Conservation (phyloP, 805 yeast genomes). For the Isabelozyma rhagii region DNA sequence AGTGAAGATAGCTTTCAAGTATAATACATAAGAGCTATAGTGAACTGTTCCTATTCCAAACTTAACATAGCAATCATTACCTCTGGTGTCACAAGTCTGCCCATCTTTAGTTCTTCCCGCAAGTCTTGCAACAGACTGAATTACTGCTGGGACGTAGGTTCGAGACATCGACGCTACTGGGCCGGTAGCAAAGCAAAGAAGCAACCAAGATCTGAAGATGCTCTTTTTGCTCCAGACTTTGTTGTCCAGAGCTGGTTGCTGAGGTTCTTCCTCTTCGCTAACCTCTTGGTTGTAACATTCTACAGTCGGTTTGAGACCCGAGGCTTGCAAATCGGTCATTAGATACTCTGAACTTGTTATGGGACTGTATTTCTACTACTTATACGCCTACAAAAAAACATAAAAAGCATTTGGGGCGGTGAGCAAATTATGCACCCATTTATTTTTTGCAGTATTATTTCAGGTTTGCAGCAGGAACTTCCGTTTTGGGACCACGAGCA, state of each 20-base stretch:
- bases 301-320: no score
- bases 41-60: slow-evolving; percentile 34
- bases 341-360: no score
- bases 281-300: no score
- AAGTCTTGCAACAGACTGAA: slow-evolving; percentile 32
- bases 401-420: no score
- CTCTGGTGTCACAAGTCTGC: slow-evolving; percentile 18
- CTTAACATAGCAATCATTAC: slow-evolving; percentile 36
- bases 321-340: no score
- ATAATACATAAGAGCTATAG: slow-evolving; percentile 33
- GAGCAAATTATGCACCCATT: no score
- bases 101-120: slow-evolving; percentile 27
- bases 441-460: no score
- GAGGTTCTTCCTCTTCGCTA: not conserved
- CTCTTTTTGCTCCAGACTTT: slow-evolving; percentile 14
- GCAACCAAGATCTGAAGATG: slow-evolving; percentile 30
- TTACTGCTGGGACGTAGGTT: slow-evolving; percentile 38
- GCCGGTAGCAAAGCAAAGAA: slow-evolving; percentile 39
- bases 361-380: no score
- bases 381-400: no score
- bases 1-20: slow-evolving; percentile 34
- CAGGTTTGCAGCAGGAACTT: no score
- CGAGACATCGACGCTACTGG: slow-evolving; percentile 41
- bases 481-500: no score
- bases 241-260: not conserved